These are phyloP conservation scores for Peziza echinospora DNA, from an alignment of 495 filamentous ascomycete species.

Conservation along the genomic window DNA sequence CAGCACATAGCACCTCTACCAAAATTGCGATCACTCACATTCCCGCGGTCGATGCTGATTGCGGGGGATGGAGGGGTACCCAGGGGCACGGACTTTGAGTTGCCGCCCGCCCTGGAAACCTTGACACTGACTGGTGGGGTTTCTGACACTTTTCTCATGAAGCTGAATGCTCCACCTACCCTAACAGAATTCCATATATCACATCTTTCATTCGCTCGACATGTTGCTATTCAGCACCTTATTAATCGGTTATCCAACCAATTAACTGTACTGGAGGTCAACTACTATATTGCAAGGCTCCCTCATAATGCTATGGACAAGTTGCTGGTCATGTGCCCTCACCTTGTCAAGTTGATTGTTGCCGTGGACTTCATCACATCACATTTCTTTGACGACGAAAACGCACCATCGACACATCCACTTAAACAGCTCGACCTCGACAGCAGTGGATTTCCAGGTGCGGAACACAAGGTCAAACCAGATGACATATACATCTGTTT, in stretches of 20 bases:
- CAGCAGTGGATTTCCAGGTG: constrained; percentile 14
- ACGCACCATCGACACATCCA: constrained; percentile 16
- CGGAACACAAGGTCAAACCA: constrained; percentile 19
- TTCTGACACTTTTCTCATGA: constrained; percentile 23
- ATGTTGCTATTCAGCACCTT: constrained; percentile 5
- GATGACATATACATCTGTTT: constrained; percentile 21
- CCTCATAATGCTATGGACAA: constrained; percentile 19
- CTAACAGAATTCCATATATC: constrained; percentile 20
- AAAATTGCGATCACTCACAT: constrained; percentile 28
- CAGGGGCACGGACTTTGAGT: constrained; percentile 15
- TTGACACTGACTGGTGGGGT: constrained; percentile 27
- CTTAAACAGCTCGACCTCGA: constrained; percentile 22
- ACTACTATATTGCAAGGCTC: constrained; percentile 18
- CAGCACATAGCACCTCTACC: constrained; percentile 29
- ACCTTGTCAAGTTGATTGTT: constrained; percentile 19
- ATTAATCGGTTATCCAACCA: constrained; percentile 13
- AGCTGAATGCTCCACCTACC: constrained; percentile 18
- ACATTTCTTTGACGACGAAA: constrained; percentile 19
- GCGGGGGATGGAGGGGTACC: not conserved
- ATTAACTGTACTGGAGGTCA: constrained; percentile 15
- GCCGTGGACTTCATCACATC: constrained; percentile 23
- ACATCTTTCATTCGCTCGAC: constrained; percentile 20
- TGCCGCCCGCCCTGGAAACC: constrained; percentile 26
- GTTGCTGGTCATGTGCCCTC: constrained; percentile 20
- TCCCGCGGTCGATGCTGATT: constrained; percentile 29